Conservation (phyloP, 164 flowering plant genomes). For the Chloranthus sessilifolius region DNA sequence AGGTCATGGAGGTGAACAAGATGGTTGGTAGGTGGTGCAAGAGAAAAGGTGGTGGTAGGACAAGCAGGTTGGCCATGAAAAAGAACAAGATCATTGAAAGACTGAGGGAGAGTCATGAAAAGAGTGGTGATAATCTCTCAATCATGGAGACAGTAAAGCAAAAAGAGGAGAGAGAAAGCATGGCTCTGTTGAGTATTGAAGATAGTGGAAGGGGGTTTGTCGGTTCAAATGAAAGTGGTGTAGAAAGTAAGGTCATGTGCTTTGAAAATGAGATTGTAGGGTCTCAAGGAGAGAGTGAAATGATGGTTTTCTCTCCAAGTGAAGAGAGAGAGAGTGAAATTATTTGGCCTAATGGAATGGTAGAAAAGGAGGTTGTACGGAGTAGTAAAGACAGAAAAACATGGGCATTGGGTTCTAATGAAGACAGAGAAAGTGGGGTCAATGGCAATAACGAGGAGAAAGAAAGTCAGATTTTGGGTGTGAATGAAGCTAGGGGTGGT, state of each 20-base stretch:
- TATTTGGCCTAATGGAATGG: neutral
- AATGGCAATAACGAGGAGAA: slow-evolving; percentile 13
- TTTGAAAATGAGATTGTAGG: neutral
- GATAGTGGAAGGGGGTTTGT: slow-evolving; percentile 8
- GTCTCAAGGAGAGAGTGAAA: neutral
- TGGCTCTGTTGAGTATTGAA: neutral
- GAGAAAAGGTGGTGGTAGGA: slow-evolving; percentile 27
- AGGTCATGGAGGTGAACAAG: slow-evolving; percentile 13
- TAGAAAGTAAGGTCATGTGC: neutral
- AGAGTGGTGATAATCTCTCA: neutral
- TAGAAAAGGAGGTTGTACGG: neutral
- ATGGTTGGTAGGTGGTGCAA: slow-evolving; percentile 9
- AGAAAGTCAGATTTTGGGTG: slow-evolving; percentile 12
- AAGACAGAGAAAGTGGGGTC: slow-evolving; percentile 12
- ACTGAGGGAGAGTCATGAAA: neutral
- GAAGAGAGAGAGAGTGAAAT: slow-evolving; percentile 7
- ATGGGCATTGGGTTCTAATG: neutral
- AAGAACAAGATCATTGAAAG: slow-evolving; percentile 14
- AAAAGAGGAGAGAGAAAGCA: slow-evolving; percentile 3
- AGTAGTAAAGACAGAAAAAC: neutral
- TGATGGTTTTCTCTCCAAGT: neutral
- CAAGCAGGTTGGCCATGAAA: slow-evolving; percentile 29
- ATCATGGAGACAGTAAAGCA: slow-evolving; percentile 3
- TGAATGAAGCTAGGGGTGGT: slow-evolving; percentile 11
- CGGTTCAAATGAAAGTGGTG: neutral